These are phyloP conservation scores for Tricholoma bakamatsutake DNA, from an alignment of 768 basidiomycete genomes.

Conservation along the genomic window DNA sequence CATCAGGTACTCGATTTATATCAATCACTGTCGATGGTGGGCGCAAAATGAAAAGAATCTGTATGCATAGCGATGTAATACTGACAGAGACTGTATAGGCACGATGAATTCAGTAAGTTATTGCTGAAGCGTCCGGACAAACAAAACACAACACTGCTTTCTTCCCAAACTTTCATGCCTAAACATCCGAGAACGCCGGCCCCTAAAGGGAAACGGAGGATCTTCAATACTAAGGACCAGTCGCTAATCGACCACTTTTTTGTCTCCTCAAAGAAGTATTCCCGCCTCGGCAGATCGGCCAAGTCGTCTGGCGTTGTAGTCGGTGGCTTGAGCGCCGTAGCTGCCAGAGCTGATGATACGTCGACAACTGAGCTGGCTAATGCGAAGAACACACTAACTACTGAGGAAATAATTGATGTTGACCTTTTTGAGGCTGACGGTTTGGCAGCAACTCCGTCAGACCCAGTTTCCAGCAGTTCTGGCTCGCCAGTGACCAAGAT, in stretches of 20 bases:
- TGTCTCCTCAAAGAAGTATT: background rate
- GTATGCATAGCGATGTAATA: too few species aligned
- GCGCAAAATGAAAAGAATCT: too few species aligned
- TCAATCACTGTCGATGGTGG: too few species aligned
- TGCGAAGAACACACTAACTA: background rate
- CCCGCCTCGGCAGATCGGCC: background rate
- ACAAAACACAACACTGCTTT: background rate
- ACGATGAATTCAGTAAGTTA: too few species aligned
- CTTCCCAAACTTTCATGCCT: background rate
- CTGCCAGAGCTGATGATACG: background rate
- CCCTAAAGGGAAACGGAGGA: background rate
- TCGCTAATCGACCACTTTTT: slow-evolving; percentile 7
- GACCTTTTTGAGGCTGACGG: slow-evolving; percentile 3
- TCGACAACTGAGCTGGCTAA: background rate
- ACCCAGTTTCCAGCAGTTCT: background rate
- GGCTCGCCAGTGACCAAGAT: background rate
- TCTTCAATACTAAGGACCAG: background rate
- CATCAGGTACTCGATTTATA: too few species aligned
- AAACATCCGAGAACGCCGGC: slow-evolving; percentile 3
- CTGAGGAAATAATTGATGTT: slow-evolving; percentile 7
- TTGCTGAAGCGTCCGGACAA: background rate
- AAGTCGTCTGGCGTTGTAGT: background rate
- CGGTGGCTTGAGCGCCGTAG: background rate
- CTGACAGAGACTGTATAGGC: too few species aligned
- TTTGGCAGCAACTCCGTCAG: background rate